Conservation (phyloP, 2,329 filamentous ascomycete genomes). For the Monosporascus sp. region DNA sequence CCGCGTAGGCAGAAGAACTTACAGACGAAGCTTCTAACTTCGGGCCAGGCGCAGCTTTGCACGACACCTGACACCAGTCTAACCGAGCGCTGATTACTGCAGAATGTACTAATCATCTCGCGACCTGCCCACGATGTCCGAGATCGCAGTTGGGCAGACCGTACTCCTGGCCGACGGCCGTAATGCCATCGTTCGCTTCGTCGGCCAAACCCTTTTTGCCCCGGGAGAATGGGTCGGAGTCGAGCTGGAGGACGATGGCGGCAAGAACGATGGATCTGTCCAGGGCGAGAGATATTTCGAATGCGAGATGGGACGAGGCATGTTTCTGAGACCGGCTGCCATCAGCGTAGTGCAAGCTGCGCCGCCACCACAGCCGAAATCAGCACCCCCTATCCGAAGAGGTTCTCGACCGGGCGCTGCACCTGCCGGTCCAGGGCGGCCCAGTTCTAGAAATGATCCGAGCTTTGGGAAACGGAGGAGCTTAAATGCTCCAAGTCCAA, state of each 20-base stretch:
- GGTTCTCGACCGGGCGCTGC: slow-evolving; percentile 26
- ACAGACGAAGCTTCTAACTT: background rate
- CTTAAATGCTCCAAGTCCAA: slow-evolving; percentile 67
- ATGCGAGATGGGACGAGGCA: slow-evolving; percentile 68
- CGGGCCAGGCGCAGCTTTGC: background rate
- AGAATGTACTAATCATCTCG: slow-evolving; percentile 18
- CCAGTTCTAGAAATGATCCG: slow-evolving; percentile 50
- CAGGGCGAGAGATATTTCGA: slow-evolving; percentile 85
- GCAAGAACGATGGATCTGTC: slow-evolving; percentile 93
- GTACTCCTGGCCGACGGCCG: slow-evolving; percentile 76
- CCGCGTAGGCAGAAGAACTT: background rate
- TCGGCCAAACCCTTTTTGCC: slow-evolving; percentile 75
- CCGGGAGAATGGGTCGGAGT: slow-evolving; percentile 84
- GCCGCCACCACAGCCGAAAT: slow-evolving; percentile 30
- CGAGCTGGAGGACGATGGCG: slow-evolving; percentile 73
- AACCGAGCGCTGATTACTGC: slow-evolving; percentile 3
- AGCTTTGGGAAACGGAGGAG: slow-evolving; percentile 58
- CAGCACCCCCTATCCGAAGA: slow-evolving; percentile 32
- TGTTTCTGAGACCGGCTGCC: slow-evolving; percentile 77
- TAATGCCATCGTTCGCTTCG: slow-evolving; percentile 71
- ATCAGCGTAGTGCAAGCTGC: slow-evolving; percentile 53
- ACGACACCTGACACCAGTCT: slow-evolving; percentile 7
- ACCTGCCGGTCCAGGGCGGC: slow-evolving; percentile 30
- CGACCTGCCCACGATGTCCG: slow-evolving; percentile 41
- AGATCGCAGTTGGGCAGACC: slow-evolving; percentile 62